Conservation (phyloP, 345 rosid genomes). For the Eucalyptus virginea region DNA sequence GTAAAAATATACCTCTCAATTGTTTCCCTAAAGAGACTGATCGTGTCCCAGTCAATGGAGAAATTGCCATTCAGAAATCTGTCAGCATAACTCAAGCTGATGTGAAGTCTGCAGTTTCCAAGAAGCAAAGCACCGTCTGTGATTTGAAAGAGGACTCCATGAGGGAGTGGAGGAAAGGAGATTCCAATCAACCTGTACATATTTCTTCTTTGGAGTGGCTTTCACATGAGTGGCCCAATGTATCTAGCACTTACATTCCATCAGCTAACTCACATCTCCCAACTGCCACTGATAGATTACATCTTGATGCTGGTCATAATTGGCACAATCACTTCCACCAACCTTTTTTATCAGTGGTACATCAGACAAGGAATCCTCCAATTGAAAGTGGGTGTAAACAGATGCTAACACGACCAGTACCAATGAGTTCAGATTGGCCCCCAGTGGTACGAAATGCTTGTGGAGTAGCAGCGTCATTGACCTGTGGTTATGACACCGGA, state of each 20-base stretch:
- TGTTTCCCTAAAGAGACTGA: constrained; percentile 5
- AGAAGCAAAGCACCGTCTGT: constrained; percentile 9
- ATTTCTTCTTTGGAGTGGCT: constrained; percentile 37
- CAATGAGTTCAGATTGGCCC: constrained; percentile 97
- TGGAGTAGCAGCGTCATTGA: constrained; percentile 52
- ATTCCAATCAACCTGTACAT: constrained; percentile 14
- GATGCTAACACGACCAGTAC: constrained; percentile 57
- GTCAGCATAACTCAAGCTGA: constrained; percentile 8
- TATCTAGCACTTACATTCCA: constrained; percentile 63
- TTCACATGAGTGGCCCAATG: constrained; percentile 89
- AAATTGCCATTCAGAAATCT: constrained; percentile 9
- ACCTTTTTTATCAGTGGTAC: constrained; percentile 64
- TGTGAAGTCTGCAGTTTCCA: constrained; percentile 9
- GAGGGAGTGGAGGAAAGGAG: constrained; percentile 16
- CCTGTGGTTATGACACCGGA: constrained; percentile 69
- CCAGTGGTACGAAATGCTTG: constrained; percentile 74
- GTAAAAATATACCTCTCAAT: constrained; percentile 6
- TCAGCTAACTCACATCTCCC: constrained; percentile 65
- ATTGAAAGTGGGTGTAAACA: constrained; percentile 56
- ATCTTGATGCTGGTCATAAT: constrained; percentile 85
- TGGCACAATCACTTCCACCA: constrained; percentile 70
- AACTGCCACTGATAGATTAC: constrained; percentile 87
- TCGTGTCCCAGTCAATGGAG: constrained; percentile 12
- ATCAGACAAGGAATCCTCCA: constrained; percentile 62
- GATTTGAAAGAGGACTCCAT: constrained; percentile 24